Evolutionary conservation across 1,284 basidiomycete genomes (phyloP).

Genomic region (Retiboletus flavoniger): DNA sequence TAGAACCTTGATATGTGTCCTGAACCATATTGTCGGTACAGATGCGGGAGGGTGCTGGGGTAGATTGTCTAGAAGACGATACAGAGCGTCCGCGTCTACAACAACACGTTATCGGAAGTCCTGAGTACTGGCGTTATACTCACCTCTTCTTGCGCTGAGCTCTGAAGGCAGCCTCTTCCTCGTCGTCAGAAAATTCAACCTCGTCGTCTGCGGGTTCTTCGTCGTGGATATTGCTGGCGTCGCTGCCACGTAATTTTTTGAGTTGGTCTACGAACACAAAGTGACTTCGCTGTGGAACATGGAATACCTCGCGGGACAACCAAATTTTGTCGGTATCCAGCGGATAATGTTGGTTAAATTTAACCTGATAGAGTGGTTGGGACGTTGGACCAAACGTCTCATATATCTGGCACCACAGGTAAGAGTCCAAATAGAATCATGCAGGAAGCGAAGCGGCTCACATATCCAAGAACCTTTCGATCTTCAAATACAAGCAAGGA

Average conservation of each 20-base stretch:
- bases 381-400: constrained; percentile 90
- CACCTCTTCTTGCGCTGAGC: constrained; percentile 56
- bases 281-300: constrained; percentile 72
- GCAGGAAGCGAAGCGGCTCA: constrained; percentile 40
- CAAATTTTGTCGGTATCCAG: constrained; percentile 55
- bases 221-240: constrained; percentile 90
- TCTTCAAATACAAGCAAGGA: constrained; percentile 87
- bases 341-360: constrained; percentile 59
- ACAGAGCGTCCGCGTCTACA: constrained; percentile 52
- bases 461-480: constrained; percentile 78
- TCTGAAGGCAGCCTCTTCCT: constrained; percentile 74
- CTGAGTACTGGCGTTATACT: constrained; percentile 18
- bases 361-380: constrained; percentile 82
- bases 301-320: constrained; percentile 64
- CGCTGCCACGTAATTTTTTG: constrained; percentile 71
- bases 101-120: constrained; percentile 6
- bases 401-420: constrained; percentile 55
- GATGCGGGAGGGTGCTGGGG: constrained; percentile 53
- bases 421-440: neutral
- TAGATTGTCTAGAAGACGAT: constrained; percentile 52
- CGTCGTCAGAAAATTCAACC: constrained; percentile 88
- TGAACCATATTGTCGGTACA: constrained; percentile 54
- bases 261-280: constrained; percentile 77
- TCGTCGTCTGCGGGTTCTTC: constrained; percentile 87
- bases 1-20: constrained; percentile 46